phyloP scores from a whole-genome alignment of 2,329 filamentous ascomycete species.

The Ceratocystis cacaofunesta region DNA sequence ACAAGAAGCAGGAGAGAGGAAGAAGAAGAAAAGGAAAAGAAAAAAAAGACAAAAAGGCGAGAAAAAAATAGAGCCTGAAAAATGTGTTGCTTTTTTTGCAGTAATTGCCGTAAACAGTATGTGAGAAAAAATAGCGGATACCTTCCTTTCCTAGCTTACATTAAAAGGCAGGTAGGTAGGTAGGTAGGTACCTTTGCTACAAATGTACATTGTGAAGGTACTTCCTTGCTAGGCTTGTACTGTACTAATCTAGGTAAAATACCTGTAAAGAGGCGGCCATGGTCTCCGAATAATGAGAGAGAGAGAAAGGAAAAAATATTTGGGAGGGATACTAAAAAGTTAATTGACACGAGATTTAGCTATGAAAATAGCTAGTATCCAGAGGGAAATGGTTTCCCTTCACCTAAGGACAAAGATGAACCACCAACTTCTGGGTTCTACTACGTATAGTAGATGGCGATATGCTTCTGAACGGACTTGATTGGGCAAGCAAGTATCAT shows the following conservation, averaged over 20 bases:
- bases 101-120: background rate
- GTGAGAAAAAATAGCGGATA: slow-evolving; percentile 5
- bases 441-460: too few relatives aligned
- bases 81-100: background rate
- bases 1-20: slow-evolving; percentile 12
- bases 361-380: too few relatives aligned
- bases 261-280: background rate
- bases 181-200: background rate
- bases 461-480: too few relatives aligned
- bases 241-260: background rate
- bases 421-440: too few relatives aligned
- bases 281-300: background rate
- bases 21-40: slow-evolving; percentile 5
- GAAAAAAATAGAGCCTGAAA: background rate
- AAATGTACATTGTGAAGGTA: background rate
- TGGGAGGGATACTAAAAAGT: too few relatives aligned
- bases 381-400: too few relatives aligned
- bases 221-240: background rate
- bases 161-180: background rate
- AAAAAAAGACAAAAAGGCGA: background rate
- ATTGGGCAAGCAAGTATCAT: too few relatives aligned
- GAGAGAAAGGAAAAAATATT: background rate
- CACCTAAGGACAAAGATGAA: too few relatives aligned
- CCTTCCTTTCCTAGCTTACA: background rate
- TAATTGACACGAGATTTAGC: too few relatives aligned